A percentile compares a stretch with the other conserved stretches of the same genome.
Evolutionary conservation across 495 filamentous ascomycete genomes (phyloP).

Genomic region (Penicillium herquei): DNA sequence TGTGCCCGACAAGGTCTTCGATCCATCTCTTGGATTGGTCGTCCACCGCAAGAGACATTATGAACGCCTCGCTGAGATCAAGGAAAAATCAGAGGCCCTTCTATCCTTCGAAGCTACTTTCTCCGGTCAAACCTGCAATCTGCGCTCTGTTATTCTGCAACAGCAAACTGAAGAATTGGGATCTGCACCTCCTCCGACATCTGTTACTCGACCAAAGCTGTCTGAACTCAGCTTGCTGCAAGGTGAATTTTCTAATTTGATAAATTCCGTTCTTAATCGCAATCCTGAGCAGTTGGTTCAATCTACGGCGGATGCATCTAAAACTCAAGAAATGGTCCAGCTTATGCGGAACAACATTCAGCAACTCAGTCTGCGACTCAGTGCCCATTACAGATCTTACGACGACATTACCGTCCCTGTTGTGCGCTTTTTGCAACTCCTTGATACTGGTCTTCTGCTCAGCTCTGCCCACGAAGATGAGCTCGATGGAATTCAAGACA

Average conservation of each 20-base stretch:
- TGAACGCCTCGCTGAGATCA: slow-evolving; percentile 52
- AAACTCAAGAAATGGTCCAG: slow-evolving; percentile 37
- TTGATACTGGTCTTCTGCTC: slow-evolving; percentile 74
- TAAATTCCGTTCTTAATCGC: slow-evolving; percentile 61
- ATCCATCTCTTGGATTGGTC: slow-evolving; percentile 77
- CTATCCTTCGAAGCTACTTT: slow-evolving; percentile 62
- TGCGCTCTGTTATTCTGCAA: slow-evolving; percentile 59
- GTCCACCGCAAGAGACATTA: slow-evolving; percentile 67
- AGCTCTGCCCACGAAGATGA: slow-evolving; percentile 31
- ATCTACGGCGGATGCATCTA: slow-evolving; percentile 9
- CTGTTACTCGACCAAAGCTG: slow-evolving; percentile 68
- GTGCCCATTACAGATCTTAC: slow-evolving; percentile 67
- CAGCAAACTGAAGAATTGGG: slow-evolving; percentile 62
- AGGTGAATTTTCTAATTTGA: slow-evolving; percentile 74
- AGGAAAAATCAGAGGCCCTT: slow-evolving; percentile 58
- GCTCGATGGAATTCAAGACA: slow-evolving; percentile 22
- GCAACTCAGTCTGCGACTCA: slow-evolving; percentile 65
- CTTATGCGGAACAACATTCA: slow-evolving; percentile 70
- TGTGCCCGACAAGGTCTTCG: slow-evolving; percentile 80
- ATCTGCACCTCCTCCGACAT: slow-evolving; percentile 54
- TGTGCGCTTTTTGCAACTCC: slow-evolving; percentile 75
- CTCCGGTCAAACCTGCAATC: slow-evolving; percentile 63
- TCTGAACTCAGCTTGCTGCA: slow-evolving; percentile 73
- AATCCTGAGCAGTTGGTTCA: slow-evolving; percentile 47
- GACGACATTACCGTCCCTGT: slow-evolving; percentile 79